Evolutionary conservation across 148 eudicot genomes (phyloP), one percentile per base, ranked within the genome.

Genomic region (Dysphania ambrosioides): DNA sequence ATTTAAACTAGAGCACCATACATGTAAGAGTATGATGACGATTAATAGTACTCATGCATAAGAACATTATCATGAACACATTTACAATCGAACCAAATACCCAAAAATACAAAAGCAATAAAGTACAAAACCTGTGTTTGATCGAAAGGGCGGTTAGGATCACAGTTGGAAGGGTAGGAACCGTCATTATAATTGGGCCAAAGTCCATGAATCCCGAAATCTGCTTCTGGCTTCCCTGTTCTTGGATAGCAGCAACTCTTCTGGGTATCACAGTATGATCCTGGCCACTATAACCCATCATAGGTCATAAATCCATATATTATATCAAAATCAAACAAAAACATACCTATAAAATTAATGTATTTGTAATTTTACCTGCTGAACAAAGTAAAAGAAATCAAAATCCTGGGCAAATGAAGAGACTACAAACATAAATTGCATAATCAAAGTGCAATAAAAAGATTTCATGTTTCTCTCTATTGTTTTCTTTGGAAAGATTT

Each of bases 161-260:
- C 86, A 36, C 97, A 90, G 59, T 84, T 87, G 12, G 93, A 85
- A 15, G 95, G 93, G 74, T 84, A 88, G 2, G 87, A 73, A 2
- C 92, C 91, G 58, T 87, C 82, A 4, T 83, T 79, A 71, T 87
- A 74, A 67, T 92, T 83, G 1, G 95, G 97, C 97, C 93, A 88
- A 8, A 92, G 93, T 30, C 95, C 95, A 80, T 87, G 93, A 78
- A 92, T 86, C 0, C 89, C 88, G 56, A 90, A 92, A 82, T 90
- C 88, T 8, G 93, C 23, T 6, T 73, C 78, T 10, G 97, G 96
- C 62, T 92, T 90, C 31, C 93, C 97, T 1, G 85, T 82, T 0
- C 59, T 70, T 23, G 97, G 95, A 73, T 84, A 92, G 76, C 97
- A 90, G 38, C 89, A 90, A 62, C 87, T 78, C 70, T 71, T 74